Evolutionary conservation across 2,329 filamentous ascomycete genomes (phyloP).

Genomic region (Ophioceras dolichostomum): DNA sequence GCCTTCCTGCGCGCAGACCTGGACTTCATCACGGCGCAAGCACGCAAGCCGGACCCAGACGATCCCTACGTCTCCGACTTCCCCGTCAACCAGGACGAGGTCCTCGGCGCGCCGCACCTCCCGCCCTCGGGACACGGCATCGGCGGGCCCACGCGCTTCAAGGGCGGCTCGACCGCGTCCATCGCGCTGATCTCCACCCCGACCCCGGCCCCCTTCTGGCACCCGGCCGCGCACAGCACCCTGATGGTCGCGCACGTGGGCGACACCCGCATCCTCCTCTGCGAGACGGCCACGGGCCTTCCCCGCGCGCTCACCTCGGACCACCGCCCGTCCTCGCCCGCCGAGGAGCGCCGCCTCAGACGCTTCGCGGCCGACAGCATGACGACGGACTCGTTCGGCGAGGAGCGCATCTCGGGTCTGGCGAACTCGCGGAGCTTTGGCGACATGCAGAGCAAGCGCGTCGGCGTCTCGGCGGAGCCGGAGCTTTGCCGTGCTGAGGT

Average conservation of each 20-base stretch:
- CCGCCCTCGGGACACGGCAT: constrained; percentile 50
- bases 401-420: constrained; percentile 86
- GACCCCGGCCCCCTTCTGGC: constrained; percentile 88
- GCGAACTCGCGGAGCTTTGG: constrained; percentile 93
- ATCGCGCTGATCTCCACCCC: constrained; percentile 86
- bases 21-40: constrained; percentile 86
- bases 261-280: constrained; percentile 83
- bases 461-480: constrained; percentile 89
- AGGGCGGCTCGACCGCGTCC: constrained; percentile 87
- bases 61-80: constrained; percentile 60
- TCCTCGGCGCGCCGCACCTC: constrained; percentile 49
- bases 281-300: constrained; percentile 70
- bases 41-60: constrained; percentile 62
- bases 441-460: constrained; percentile 80
- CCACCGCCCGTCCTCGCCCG: constrained; percentile 81
- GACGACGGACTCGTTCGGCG: constrained; percentile 91
- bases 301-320: constrained; percentile 76
- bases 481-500: constrained; percentile 74
- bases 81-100: constrained; percentile 75
- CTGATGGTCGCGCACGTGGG: constrained; percentile 84
- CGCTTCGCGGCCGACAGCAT: constrained; percentile 67
- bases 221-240: constrained; percentile 74
- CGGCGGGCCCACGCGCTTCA: constrained; percentile 68
- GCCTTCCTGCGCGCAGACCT: constrained; percentile 89
- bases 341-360: constrained; percentile 71